Evolutionary conservation across 176 grass and related monocot genomes (phyloP).

Genomic region (Saccharum officinarum): DNA sequence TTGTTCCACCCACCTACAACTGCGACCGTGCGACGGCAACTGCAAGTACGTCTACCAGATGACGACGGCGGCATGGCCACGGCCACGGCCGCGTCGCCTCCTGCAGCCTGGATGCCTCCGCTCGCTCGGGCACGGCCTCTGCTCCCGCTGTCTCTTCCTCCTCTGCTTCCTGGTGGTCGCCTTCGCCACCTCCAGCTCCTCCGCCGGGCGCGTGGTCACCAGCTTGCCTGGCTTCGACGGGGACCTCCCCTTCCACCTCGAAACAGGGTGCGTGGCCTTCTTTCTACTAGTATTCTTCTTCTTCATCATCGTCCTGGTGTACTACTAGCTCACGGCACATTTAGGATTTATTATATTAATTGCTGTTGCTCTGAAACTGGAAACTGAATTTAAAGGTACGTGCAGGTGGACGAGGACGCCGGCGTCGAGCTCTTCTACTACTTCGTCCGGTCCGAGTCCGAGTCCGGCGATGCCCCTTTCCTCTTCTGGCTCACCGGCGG

Average conservation of each 20-base stretch:
- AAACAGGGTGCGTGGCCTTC: neutral
- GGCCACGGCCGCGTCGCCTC: neutral
- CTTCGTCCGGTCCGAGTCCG: no score
- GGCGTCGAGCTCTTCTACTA: no score
- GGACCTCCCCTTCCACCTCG: neutral
- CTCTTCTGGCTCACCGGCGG: conserved; percentile 25
- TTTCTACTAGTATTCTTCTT: no score
- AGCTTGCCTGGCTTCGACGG: conserved; percentile 7
- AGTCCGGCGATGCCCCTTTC: neutral
- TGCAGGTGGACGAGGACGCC: no score
- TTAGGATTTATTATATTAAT: no score
- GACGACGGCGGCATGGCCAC: neutral
- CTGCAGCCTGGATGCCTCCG: neutral
- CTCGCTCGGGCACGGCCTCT: neutral
- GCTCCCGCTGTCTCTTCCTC: neutral
- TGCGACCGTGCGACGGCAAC: neutral
- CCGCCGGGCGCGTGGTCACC: neutral
- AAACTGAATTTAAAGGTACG: no score
- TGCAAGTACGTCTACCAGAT: neutral
- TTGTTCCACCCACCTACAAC: neutral
- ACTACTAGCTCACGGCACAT: no score
- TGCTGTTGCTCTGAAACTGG: no score
- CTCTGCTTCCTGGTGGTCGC: neutral
- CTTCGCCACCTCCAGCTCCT: neutral
- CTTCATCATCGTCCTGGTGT: no score